These are phyloP conservation scores for Gyrodon lividus DNA, from an alignment of 768 basidiomycete species.

Conservation along the genomic window DNA sequence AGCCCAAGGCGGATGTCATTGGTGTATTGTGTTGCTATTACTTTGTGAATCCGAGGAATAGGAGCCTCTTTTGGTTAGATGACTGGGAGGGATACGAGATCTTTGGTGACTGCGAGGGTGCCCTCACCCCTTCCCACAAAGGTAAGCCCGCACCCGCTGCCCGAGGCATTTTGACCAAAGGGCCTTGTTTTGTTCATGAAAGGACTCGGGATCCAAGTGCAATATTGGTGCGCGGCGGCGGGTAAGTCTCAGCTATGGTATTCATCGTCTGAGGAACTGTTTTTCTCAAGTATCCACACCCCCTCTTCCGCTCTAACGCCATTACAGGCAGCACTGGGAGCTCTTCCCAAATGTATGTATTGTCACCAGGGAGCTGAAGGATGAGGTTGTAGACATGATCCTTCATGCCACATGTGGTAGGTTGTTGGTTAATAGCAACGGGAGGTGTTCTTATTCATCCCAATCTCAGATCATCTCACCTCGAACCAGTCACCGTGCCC, in stretches of 20 bases:
- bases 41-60: constrained; percentile 46
- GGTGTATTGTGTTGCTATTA: constrained; percentile 43
- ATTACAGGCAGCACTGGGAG: constrained; percentile 36
- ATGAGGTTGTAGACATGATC: constrained; percentile 27
- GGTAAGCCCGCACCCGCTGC: constrained; percentile 6
- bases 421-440: neutral
- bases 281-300: neutral
- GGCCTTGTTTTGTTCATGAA: neutral
- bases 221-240: constrained; percentile 34
- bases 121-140: constrained; percentile 21
- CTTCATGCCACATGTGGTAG: no score
- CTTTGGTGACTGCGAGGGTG: constrained; percentile 22
- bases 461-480: constrained; percentile 26
- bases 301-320: neutral
- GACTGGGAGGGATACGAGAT: constrained; percentile 36
- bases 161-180: neutral
- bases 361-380: constrained; percentile 24
- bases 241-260: constrained; percentile 3
- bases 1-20: constrained; percentile 29
- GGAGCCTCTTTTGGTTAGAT: constrained; percentile 57
- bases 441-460: neutral
- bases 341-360: constrained; percentile 28
- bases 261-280: constrained; percentile 4
- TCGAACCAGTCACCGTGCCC: constrained; percentile 26
- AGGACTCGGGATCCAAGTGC: constrained; percentile 35